A percentile compares a stretch with the other conserved stretches of the same genome.
phyloP scores from a whole-genome alignment of 2,329 filamentous ascomycete genomes.

The Parastagonospora nodorum region DNA sequence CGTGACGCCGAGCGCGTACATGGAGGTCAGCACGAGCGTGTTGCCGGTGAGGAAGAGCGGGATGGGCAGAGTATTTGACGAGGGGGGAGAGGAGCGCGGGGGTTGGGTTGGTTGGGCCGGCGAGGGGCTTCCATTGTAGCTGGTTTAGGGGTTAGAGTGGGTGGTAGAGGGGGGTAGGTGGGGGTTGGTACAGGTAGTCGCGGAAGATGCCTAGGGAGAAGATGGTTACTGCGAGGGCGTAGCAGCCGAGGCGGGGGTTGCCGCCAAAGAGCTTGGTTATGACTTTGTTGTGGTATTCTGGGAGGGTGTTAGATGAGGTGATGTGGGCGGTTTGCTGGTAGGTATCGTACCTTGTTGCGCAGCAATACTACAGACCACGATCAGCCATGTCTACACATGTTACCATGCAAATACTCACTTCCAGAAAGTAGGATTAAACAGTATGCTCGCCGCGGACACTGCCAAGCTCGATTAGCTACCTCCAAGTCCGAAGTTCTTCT shows the following conservation, averaged over 20 bases:
- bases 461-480: conserved; percentile 8
- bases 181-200: conserved; percentile 59
- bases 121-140: conserved; percentile 86
- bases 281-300: conserved; percentile 90
- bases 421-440: conserved; percentile 99
- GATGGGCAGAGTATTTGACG: conserved; percentile 67
- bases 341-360: conserved; percentile 72
- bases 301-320: conserved; percentile 5
- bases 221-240: conserved; percentile 84
- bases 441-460: conserved; percentile 83
- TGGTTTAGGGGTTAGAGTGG: conserved; percentile 25
- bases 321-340: conserved; percentile 5
- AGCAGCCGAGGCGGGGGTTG: conserved; percentile 80
- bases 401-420: conserved; percentile 65
- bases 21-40: conserved; percentile 82
- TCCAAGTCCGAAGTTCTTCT: neutral
- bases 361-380: conserved; percentile 65
- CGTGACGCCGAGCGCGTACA: conserved; percentile 89
- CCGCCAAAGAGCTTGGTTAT: conserved; percentile 86
- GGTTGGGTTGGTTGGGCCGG: conserved; percentile 74
- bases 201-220: conserved; percentile 90
- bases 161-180: conserved; percentile 14
- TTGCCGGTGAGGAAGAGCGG: conserved; percentile 77
- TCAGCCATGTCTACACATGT: conserved; percentile 2
- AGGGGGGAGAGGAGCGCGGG: conserved; percentile 68